A percentile compares a stretch with the other conserved stretches of the same genome.
phyloP scores from a whole-genome alignment of 192 early-diverging fungal species.

The Entrophospora sp. region DNA sequence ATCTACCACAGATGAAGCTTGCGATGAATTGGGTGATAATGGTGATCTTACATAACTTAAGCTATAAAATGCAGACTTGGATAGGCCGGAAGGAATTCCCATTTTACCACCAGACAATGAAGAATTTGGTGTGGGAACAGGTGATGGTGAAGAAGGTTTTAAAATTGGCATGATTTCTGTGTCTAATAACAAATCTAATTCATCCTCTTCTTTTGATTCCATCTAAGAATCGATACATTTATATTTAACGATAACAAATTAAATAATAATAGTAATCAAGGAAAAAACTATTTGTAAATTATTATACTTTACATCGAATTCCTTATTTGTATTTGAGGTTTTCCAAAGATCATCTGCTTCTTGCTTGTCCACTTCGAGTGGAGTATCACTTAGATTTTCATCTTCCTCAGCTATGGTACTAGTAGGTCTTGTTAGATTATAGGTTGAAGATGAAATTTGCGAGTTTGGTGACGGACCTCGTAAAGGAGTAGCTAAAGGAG shows the following conservation, averaged over 20 bases:
- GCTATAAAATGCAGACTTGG: slow-evolving; percentile 6
- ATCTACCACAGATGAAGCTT: slow-evolving; percentile 16
- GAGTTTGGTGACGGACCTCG: slow-evolving; percentile 9
- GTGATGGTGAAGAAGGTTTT: slow-evolving; percentile 12
- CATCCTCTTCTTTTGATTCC: slow-evolving; percentile 4
- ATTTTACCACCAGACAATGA: background rate
- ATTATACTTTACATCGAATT: slow-evolving; percentile 7
- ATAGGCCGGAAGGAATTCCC: slow-evolving; percentile 2
- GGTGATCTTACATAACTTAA: slow-evolving; percentile 8
- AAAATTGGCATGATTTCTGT: slow-evolving; percentile 12
- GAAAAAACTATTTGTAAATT: too few species aligned
- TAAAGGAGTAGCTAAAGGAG: slow-evolving; percentile 10
- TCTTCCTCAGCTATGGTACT: slow-evolving; percentile 5
- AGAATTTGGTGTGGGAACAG: background rate
- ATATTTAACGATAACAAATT: background rate
- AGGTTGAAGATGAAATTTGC: background rate
- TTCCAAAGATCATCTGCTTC: slow-evolving; percentile 19
- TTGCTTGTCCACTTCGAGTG: slow-evolving; percentile 1
- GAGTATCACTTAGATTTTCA: slow-evolving; percentile 16
- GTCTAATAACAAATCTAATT: slow-evolving; percentile 10
- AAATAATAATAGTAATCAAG: background rate
- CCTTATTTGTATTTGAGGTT: background rate
- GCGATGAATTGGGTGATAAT: slow-evolving; percentile 14
- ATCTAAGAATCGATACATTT: background rate
- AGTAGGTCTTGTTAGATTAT: background rate